phyloP scores from a whole-genome alignment of 1,284 basidiomycete species.

The Pterulicium gracile region DNA sequence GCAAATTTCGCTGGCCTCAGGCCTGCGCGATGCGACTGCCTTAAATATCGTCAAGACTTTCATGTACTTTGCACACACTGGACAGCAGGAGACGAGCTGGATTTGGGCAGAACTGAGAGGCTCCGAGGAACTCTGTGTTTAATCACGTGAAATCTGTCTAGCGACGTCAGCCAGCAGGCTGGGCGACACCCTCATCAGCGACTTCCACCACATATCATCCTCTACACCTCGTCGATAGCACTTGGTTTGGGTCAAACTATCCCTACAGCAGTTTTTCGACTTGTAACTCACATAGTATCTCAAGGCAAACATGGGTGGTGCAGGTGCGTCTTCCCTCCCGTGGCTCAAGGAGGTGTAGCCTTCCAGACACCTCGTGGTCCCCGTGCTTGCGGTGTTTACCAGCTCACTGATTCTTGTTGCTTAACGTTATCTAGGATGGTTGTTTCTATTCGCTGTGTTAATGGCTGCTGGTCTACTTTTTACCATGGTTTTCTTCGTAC shows the following conservation, averaged over 20 bases:
- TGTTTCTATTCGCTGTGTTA: constrained; percentile 89
- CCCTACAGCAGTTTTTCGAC: neutral
- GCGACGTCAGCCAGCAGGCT: constrained; percentile 1
- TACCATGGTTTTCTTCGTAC: constrained; percentile 96
- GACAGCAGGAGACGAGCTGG: no score
- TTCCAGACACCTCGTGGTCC: no score
- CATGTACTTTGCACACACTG: no score
- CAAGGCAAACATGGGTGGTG: constrained; percentile 1
- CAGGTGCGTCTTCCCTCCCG: neutral
- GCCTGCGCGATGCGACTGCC: no score
- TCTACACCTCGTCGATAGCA: neutral
- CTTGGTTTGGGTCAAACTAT: constrained; percentile 1
- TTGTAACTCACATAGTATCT: neutral
- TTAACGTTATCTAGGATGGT: constrained; percentile 55
- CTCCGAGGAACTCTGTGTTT: no score
- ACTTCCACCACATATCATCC: neutral
- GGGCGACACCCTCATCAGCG: neutral
- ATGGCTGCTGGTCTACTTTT: constrained; percentile 89
- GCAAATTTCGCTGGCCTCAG: no score
- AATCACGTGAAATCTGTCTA: neutral
- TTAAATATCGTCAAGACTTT: no score
- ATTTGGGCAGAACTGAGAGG: no score
- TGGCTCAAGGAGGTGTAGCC: no score
- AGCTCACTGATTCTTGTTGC: constrained; percentile 6
- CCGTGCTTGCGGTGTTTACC: no score